A percentile compares a stretch with the other conserved stretches of the same genome.
Evolutionary conservation across 2,329 filamentous ascomycete genomes (phyloP).

Genomic region (Epicoccum nigrum): DNA sequence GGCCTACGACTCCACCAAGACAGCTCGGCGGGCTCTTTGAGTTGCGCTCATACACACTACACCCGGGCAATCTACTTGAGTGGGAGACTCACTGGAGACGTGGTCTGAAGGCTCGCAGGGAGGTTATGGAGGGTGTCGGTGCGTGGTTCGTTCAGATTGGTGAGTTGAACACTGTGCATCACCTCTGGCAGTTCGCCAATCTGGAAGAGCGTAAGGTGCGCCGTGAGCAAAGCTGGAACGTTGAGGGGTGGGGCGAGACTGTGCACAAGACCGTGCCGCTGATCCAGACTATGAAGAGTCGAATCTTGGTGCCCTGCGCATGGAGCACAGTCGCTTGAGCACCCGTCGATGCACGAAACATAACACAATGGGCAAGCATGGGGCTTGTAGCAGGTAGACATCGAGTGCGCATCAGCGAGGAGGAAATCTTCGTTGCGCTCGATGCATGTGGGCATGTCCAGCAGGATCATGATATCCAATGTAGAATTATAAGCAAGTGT

Average conservation of each 20-base stretch:
- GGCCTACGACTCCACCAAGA: slow-evolving; percentile 92
- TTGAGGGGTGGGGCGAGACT: slow-evolving; percentile 95
- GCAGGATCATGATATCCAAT: too few species aligned
- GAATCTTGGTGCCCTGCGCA: slow-evolving; percentile 90
- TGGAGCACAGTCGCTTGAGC: slow-evolving; percentile 88
- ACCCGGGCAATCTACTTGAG: slow-evolving; percentile 93
- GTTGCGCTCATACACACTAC: slow-evolving; percentile 92
- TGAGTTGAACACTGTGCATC: slow-evolving; percentile 95
- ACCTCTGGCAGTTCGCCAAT: slow-evolving; percentile 98
- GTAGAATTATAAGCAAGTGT: too few species aligned
- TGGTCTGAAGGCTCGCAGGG: slow-evolving; percentile 84
- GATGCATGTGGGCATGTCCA: too few species aligned
- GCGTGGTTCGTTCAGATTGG: slow-evolving; percentile 99
- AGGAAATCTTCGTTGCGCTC: background rate
- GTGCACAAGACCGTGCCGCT: slow-evolving; percentile 98
- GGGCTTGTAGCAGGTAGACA: background rate
- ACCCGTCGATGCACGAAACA: background rate
- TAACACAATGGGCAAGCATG: background rate
- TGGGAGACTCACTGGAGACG: slow-evolving; percentile 99
- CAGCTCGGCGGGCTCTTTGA: slow-evolving; percentile 93
- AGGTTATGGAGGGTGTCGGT: slow-evolving; percentile 98
- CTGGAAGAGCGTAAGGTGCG: slow-evolving; percentile 89
- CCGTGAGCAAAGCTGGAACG: slow-evolving; percentile 92
- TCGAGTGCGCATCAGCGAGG: background rate
- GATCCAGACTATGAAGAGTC: slow-evolving; percentile 95